Evolutionary conservation across 1,139 yeast species (phyloP), one percentile per base, ranked within the genome.

Genomic region (Yamadazyma atlantica): DNA sequence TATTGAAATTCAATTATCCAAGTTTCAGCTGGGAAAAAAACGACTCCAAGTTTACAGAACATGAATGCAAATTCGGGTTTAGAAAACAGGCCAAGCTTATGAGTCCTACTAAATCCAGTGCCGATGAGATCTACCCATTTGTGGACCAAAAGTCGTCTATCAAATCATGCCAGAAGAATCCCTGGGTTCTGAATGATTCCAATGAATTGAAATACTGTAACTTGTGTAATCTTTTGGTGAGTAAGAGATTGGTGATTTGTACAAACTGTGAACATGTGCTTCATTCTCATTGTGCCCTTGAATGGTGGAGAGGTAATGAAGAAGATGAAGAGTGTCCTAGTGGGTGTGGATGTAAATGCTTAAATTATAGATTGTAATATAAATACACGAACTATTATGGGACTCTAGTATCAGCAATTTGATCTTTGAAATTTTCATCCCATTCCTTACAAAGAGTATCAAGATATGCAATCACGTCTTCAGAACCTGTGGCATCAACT

Each of bases 281-380:
- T 48, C 97, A 90, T 55, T 75, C 86, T 1, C 68, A 71, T 25
- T 90, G 97, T 65, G 95, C 95, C 0, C 62, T 71, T 11, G 74
- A 73, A 38, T 90, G 97, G 97, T 89, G 95, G 90, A 35, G 53
- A 11, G 63, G 61, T 12, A 70, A 68, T 3, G 64, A 61, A n/a
- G 60, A 53, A 24, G 60, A 53, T 23, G 48, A 51, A 31, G 88
- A 83, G 50, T 90, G 97, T 59, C 84, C 95, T 0, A 78, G 88
- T 42, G 97, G 97, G 0, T 90, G 97, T 63, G 96, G 96, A 0
- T 90, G 97, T 54, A 50, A 58, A 8, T 88, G 96, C 59, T 58
- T 81, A 35, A 62, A 64, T 45, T 45, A 54, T 41, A 37, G 40
- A 39, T 29, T 51, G 26, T 45, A 41, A 19, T 26, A 16, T 29